Base-by-base conservation (phyloP, 139 green algal genomes). In the Tetratostichococcus sp. region DNA sequence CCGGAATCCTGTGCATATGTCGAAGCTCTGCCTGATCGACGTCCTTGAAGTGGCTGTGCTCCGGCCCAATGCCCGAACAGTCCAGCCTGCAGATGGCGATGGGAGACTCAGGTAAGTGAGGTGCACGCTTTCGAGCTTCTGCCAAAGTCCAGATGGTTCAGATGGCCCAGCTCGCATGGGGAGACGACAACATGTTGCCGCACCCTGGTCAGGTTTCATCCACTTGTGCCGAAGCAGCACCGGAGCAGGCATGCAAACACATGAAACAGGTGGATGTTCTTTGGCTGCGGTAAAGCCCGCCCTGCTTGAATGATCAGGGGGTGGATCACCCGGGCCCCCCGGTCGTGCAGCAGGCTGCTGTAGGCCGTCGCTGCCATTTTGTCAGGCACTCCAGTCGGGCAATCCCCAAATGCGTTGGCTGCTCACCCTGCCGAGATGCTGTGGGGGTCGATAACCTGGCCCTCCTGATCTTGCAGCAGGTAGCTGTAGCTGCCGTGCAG, bases 21-120 rank as follows among this genome's bases (percentile, higher is more conserved):
- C 21, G 97, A 93, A 1, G 94, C 88, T 99, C 96, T 0, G 91
- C 93, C 42, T 95, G 89, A 1, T 86, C 86, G 28, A 93, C 77
- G 67, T 99, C 96, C 81, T 94, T 97, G n/a, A 99, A 85, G 88
- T 97, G 98, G 69, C 89, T 89, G 88, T 99, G 96, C 91, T 99
- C 94, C 3, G 95, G 96, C 33, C 95, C 95, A 65, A 98, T 93
- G 79, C 95, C 95, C 3, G 93, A 93, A 85, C 98, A 98, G 88
- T 98, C 94, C 77, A 99, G 84, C 25, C 90, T 94, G 81, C 62
- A 67, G 34, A 50, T 6, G 39, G 39, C 8, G 39, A 11, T 50
- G 39, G 39, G 8, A 50, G 39, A 50, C 8, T 50, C 8, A 6
- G 11, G 11, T 11, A 50, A 50, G 8, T 21, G 39, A 77, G 97